Conservation (phyloP, 345 rosid species). For the Rhodamnia argentea region DNA sequence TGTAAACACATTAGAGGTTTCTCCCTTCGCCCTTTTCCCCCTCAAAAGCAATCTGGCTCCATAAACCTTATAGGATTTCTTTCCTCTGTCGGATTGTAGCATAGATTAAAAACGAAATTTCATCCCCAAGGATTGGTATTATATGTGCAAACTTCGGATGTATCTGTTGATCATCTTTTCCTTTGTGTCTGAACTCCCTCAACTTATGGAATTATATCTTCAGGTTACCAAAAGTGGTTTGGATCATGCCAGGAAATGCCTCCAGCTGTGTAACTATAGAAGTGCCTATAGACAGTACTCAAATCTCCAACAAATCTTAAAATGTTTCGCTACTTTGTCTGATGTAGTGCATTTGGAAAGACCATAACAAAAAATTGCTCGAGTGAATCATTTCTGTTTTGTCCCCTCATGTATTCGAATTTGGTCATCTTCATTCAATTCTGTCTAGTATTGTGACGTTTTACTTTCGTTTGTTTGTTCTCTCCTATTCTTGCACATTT, state of each 20-base stretch:
- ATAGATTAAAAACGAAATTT: neutral
- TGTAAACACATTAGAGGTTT: neutral
- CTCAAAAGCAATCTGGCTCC: neutral
- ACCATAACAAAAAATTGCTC: neutral
- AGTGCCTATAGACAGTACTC: neutral
- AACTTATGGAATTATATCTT: neutral
- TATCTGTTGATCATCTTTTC: neutral
- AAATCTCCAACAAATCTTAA: neutral
- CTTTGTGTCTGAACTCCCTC: neutral
- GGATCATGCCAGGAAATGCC: neutral
- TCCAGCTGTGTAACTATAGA: neutral
- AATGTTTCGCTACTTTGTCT: neutral
- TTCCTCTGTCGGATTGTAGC: neutral
- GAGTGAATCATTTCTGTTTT: no score
- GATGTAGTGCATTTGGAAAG: neutral
- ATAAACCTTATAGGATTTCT: neutral
- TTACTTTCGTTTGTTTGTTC: neutral
- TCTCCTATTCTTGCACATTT: neutral
- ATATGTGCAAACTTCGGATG: neutral
- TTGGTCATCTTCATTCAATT: neutral
- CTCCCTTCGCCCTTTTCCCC: neutral
- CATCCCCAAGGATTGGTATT: neutral
- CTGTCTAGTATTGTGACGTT: neutral
- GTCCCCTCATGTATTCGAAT: neutral
- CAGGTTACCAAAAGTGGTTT: neutral